These are phyloP conservation scores for Flaveria sonorensis DNA, from an alignment of 129 eudicot genomes.

Conservation along the genomic window DNA sequence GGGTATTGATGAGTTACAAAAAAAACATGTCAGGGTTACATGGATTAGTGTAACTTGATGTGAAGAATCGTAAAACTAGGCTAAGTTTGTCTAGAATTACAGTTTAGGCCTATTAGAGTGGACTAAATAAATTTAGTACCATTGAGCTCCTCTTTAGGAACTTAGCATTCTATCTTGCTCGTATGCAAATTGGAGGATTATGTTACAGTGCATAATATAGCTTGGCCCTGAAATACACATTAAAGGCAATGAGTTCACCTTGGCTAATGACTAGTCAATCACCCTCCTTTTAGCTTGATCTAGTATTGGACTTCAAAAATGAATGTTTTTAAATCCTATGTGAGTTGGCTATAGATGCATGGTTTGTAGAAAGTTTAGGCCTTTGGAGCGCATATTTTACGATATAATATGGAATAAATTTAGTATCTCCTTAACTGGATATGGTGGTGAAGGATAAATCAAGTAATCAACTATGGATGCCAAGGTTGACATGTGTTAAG, in stretches of 20 bases:
- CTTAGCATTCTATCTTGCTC: neutral
- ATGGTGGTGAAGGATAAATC: too few species aligned
- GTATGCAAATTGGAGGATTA: neutral
- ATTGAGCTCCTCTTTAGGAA: neutral
- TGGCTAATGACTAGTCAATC: neutral
- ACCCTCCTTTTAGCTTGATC: neutral
- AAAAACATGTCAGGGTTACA: neutral
- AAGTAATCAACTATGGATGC: too few species aligned
- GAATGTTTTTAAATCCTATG: neutral
- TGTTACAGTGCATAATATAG: neutral
- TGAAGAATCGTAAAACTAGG: neutral
- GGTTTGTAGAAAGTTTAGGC: neutral
- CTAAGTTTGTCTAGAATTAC: neutral
- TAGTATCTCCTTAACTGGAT: neutral
- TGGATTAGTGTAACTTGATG: neutral
- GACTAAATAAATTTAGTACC: neutral
- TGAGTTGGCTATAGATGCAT: neutral
- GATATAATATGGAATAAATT: neutral
- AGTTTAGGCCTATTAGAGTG: neutral
- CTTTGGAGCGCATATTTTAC: neutral
- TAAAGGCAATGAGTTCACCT: neutral
- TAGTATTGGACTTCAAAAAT: neutral
- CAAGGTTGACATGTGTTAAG: neutral
- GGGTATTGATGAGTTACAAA: neutral
- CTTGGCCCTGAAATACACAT: neutral